Evolutionary conservation across 345 rosid species (phyloP).

Genomic region (Ricinus communis): DNA sequence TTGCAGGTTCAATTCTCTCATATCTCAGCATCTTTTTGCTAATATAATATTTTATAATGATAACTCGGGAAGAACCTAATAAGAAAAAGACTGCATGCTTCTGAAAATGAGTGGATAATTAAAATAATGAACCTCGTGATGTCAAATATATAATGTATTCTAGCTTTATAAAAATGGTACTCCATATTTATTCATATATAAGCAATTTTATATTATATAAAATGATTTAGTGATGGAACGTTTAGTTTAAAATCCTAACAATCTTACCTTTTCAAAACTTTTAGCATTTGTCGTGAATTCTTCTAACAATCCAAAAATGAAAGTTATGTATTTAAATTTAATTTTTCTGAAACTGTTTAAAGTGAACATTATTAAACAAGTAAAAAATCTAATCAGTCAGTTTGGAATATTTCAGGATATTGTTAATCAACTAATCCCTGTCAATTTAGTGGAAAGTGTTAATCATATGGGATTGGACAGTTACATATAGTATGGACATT

Average conservation of each 20-base stretch:
- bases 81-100: conserved; percentile 4
- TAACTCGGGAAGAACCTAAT: neutral
- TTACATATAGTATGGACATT: neutral
- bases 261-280: too few relatives aligned
- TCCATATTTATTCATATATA: neutral
- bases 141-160: too few relatives aligned
- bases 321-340: too few relatives aligned
- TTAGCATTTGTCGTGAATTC: too few relatives aligned
- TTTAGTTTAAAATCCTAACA: too few relatives aligned
- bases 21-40: neutral
- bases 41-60: neutral
- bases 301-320: too few relatives aligned
- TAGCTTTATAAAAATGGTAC: neutral
- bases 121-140: conserved; percentile 10
- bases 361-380: too few relatives aligned
- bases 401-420: neutral
- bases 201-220: too few relatives aligned
- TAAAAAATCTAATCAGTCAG: neutral
- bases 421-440: neutral
- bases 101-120: neutral
- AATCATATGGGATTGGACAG: conserved; percentile 2
- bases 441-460: neutral
- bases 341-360: too few relatives aligned
- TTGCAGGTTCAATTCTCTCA: conserved; percentile 6
- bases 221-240: too few relatives aligned